Conservation (phyloP, 495 filamentous ascomycete genomes). For the Podospora pseudocomata region DNA sequence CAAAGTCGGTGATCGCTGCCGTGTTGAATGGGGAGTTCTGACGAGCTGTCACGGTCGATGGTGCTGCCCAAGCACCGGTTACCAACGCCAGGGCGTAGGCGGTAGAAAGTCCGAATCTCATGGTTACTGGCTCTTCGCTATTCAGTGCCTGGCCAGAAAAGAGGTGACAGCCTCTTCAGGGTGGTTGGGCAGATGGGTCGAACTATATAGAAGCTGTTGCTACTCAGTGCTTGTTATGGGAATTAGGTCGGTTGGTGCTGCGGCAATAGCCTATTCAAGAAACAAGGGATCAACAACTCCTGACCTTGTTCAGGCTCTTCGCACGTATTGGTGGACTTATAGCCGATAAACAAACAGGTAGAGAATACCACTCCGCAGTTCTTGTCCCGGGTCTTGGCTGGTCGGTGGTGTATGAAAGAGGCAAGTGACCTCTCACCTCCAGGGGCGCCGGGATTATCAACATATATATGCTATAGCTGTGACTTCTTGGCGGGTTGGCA, state of each 20-base stretch:
- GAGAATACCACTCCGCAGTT: background rate
- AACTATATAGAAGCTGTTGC: background rate
- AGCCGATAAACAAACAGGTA: background rate
- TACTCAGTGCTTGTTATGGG: too few relatives aligned
- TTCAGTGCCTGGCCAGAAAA: background rate
- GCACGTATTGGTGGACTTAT: slow-evolving; percentile 1
- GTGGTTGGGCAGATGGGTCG: background rate
- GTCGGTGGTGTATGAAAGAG: background rate
- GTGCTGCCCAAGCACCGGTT: slow-evolving; percentile 32
- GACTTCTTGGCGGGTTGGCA: slow-evolving; percentile 3
- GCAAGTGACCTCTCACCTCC: background rate
- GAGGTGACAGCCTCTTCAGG: background rate
- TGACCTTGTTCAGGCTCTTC: slow-evolving; percentile 1
- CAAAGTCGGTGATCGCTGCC: slow-evolving; percentile 30
- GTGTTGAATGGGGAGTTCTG: slow-evolving; percentile 31
- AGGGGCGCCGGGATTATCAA: background rate
- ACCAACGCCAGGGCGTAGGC: slow-evolving; percentile 34
- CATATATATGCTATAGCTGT: background rate
- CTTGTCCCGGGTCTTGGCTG: slow-evolving; percentile 1
- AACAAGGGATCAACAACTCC: background rate
- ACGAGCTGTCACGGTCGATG: slow-evolving; percentile 32
- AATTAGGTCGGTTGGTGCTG: background rate
- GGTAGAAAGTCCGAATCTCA: slow-evolving; percentile 35
- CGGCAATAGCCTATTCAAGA: background rate
- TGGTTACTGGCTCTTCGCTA: slow-evolving; percentile 17